Evolutionary conservation across 495 filamentous ascomycete genomes (phyloP).

Genomic region (Lepidopterella palustris): DNA sequence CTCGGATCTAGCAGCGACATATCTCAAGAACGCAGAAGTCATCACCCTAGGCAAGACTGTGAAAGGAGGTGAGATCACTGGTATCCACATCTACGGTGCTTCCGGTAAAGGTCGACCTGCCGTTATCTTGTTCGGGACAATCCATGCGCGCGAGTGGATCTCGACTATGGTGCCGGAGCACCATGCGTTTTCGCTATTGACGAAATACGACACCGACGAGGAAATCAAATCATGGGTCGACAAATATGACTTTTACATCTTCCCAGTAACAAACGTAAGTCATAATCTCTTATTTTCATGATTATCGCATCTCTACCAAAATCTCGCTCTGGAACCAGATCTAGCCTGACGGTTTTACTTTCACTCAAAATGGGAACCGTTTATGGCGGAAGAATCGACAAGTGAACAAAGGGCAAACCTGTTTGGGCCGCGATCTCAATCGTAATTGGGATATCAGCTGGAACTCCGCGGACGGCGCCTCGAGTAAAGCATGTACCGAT

Average conservation of each 20-base stretch:
- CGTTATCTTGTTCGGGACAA: conserved; percentile 53
- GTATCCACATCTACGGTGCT: conserved; percentile 52
- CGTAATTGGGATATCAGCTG: conserved; percentile 56
- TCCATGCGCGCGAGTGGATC: conserved; percentile 61
- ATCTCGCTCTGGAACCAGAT: not conserved
- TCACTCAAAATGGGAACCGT: conserved; percentile 51
- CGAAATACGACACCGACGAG: conserved; percentile 41
- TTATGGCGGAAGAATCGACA: conserved; percentile 62
- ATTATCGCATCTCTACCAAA: not conserved
- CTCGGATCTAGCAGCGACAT: conserved; percentile 42
- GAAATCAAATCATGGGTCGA: conserved; percentile 43
- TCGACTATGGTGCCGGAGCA: conserved; percentile 48
- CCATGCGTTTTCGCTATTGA: conserved; percentile 48
- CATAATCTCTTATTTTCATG: not conserved
- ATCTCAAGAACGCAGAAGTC: conserved; percentile 47
- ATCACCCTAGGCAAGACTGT: conserved; percentile 46
- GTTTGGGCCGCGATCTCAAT: conserved; percentile 55
- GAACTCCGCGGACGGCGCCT: conserved; percentile 45
- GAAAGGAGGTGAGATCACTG: conserved; percentile 49
- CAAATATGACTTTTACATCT: conserved; percentile 57
- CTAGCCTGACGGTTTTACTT: too few species aligned
- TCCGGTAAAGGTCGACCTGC: conserved; percentile 51
- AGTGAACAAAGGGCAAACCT: conserved; percentile 33
- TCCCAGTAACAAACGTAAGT: conserved; percentile 57
- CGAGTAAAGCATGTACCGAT: conserved; percentile 48